These are phyloP conservation scores for Tylopilus subfusipes DNA, from an alignment of 768 basidiomycete species.

Conservation along the genomic window DNA sequence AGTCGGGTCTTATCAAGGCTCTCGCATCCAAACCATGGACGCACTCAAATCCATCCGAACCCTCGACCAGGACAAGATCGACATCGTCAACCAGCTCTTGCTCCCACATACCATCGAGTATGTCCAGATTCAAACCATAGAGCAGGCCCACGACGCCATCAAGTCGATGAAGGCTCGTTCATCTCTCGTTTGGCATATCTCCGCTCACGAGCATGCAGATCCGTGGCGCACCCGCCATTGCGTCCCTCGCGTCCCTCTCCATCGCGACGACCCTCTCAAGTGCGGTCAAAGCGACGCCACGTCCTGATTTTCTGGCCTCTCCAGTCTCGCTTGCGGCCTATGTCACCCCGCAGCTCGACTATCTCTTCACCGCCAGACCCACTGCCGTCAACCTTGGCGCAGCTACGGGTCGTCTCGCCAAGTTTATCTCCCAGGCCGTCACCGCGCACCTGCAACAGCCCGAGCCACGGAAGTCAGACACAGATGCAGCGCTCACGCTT, in stretches of 20 bases:
- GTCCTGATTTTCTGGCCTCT: slow-evolving; percentile 55
- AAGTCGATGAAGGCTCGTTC: slow-evolving; percentile 84
- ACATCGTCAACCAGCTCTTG: slow-evolving; percentile 89
- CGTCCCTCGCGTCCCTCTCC: slow-evolving; percentile 82
- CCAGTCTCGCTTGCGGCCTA: slow-evolving; percentile 49
- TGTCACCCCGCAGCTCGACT: slow-evolving; percentile 59
- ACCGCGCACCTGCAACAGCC: slow-evolving; percentile 15
- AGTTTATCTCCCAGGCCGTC: slow-evolving; percentile 35
- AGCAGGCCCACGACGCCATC: slow-evolving; percentile 91
- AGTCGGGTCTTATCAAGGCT: neutral
- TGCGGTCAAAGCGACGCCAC: slow-evolving; percentile 43
- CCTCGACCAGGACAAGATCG: slow-evolving; percentile 48
- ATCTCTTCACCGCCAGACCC: slow-evolving; percentile 84
- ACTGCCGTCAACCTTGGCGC: slow-evolving; percentile 95
- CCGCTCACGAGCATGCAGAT: slow-evolving; percentile 41
- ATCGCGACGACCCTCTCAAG: slow-evolving; percentile 62
- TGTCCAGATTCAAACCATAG: slow-evolving; percentile 61
- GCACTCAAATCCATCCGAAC: slow-evolving; percentile 40
- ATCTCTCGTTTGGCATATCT: neutral
- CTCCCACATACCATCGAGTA: slow-evolving; percentile 75
- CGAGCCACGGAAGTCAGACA: slow-evolving; percentile 9
- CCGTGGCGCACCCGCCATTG: slow-evolving; percentile 94
- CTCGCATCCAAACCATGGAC: slow-evolving; percentile 12
- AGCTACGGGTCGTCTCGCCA: slow-evolving; percentile 69
- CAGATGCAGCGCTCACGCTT: slow-evolving; percentile 42